Conservation (phyloP, 2,329 filamentous ascomycete species). For the Penicillium rolfsii region DNA sequence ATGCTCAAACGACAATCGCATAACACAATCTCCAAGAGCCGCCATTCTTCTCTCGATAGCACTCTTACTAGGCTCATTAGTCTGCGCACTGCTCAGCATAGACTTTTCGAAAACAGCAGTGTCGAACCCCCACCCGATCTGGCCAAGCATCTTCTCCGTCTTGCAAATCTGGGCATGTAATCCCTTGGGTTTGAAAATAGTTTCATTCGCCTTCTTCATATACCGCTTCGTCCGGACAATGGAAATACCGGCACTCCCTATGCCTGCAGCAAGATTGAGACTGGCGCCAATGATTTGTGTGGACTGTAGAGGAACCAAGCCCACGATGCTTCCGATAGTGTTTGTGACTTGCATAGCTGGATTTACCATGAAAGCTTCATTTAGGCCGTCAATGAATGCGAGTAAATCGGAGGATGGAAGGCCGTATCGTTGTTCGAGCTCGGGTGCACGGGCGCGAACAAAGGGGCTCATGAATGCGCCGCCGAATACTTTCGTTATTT, state of each 20-base stretch:
- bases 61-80: neutral
- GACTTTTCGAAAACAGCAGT: slow-evolving; percentile 4
- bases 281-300: slow-evolving; percentile 25
- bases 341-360: slow-evolving; percentile 20
- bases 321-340: slow-evolving; percentile 2
- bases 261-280: slow-evolving; percentile 17
- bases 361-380: slow-evolving; percentile 61
- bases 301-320: slow-evolving; percentile 31
- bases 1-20: slow-evolving; percentile 8
- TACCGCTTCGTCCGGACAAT: slow-evolving; percentile 35
- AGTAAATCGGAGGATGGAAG: slow-evolving; percentile 27
- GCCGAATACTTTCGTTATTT: slow-evolving; percentile 14
- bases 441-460: slow-evolving; percentile 14
- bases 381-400: slow-evolving; percentile 43
- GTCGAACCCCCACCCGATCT: slow-evolving; percentile 4
- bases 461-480: slow-evolving; percentile 21
- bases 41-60: slow-evolving; percentile 7
- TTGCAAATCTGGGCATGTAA: slow-evolving; percentile 35
- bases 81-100: neutral
- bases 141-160: slow-evolving; percentile 29
- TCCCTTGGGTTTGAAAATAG: slow-evolving; percentile 38
- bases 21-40: slow-evolving; percentile 9
- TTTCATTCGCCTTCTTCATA: slow-evolving; percentile 35
- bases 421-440: slow-evolving; percentile 14
- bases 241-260: slow-evolving; percentile 20